These are phyloP conservation scores for Artemisia annua DNA, from an alignment of 129 eudicot species.

Conservation along the genomic window DNA sequence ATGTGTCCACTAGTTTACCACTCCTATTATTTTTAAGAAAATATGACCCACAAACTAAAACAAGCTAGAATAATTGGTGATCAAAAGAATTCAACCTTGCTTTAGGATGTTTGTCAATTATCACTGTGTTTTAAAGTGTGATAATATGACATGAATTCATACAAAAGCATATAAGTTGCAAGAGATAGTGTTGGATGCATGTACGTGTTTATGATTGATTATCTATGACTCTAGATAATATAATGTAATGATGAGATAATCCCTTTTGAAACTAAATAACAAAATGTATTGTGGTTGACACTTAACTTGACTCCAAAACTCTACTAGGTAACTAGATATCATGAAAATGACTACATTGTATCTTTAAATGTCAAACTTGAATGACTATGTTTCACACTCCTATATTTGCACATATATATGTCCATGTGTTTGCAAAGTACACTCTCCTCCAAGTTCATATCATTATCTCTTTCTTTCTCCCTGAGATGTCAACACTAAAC, in stretches of 20 bases:
- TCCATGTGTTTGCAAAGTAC: conserved; percentile 16
- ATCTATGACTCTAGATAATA: not conserved
- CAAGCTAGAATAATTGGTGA: too few species aligned
- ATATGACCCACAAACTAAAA: too few species aligned
- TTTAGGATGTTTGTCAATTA: too few species aligned
- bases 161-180: too few species aligned
- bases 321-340: conserved; percentile 2
- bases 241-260: not conserved
- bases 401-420: not conserved
- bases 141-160: too few species aligned
- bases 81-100: too few species aligned
- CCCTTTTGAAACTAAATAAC: not conserved
- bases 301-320: conserved; percentile 8
- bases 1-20: too few species aligned
- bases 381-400: conserved; percentile 15
- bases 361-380: conserved; percentile 22
- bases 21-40: too few species aligned
- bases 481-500: conserved; percentile 54
- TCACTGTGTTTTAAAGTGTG: too few species aligned
- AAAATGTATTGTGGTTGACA: not conserved
- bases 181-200: too few species aligned
- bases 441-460: conserved; percentile 25
- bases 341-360: conserved; percentile 22
- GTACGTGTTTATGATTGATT: too few species aligned
- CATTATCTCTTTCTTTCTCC: conserved; percentile 13